phyloP scores from a whole-genome alignment of 495 filamentous ascomycete genomes.

The Achaetomiella virescens region DNA sequence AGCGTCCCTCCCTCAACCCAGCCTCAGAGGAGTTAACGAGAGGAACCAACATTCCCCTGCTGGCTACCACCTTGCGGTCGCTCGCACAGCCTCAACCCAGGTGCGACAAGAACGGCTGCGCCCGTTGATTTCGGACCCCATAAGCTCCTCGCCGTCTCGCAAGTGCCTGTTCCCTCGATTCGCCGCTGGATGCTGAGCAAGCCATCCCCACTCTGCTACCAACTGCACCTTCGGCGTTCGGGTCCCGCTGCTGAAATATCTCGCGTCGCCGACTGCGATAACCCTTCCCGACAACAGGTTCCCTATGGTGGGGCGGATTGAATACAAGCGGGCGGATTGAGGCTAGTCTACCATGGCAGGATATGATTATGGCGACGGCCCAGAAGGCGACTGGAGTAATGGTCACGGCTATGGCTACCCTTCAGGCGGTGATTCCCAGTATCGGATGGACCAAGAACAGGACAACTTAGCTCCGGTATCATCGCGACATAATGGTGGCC shows the following conservation, averaged over 20 bases:
- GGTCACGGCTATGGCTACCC: conserved; percentile 7
- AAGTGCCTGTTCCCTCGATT: neutral
- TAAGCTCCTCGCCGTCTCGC: neutral
- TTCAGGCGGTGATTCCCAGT: conserved; percentile 12
- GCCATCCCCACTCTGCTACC: conserved; percentile 1
- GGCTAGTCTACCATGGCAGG: conserved; percentile 23
- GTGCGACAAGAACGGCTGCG: conserved; percentile 5
- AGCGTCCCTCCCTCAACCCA: conserved; percentile 5
- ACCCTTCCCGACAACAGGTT: neutral
- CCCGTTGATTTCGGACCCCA: neutral
- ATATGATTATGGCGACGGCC: conserved; percentile 24
- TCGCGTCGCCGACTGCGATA: conserved; percentile 4
- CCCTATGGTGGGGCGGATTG: conserved; percentile 18
- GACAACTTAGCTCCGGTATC: conserved; percentile 32
- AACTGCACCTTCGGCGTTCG: neutral
- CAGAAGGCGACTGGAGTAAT: conserved; percentile 19
- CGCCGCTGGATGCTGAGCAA: conserved; percentile 6
- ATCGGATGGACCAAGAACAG: conserved; percentile 34
- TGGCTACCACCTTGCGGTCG: neutral
- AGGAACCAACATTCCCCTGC: neutral
- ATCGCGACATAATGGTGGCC: conserved; percentile 33
- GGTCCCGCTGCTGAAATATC: neutral
- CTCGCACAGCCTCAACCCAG: conserved; percentile 12
- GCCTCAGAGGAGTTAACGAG: neutral
- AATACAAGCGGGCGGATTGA: conserved; percentile 18